phyloP scores from a whole-genome alignment of 1,139 yeast species.

The Meyerozyma sp. region DNA sequence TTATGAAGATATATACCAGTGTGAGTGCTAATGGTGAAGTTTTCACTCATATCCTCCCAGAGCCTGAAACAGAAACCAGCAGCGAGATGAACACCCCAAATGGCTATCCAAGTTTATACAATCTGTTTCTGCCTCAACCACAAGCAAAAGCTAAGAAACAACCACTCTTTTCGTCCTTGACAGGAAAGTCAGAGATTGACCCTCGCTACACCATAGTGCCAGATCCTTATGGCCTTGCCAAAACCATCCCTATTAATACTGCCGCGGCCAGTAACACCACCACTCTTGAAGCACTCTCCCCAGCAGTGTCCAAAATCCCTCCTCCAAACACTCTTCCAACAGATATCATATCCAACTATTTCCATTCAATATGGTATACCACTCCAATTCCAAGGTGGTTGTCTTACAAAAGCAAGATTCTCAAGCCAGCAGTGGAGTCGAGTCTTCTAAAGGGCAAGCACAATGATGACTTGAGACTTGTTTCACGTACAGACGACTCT shows the following conservation, averaged over 20 bases:
- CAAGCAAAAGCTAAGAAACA: conserved; percentile 29
- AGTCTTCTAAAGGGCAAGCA: conserved; percentile 15
- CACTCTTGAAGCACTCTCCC: conserved; percentile 50
- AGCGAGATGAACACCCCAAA: conserved; percentile 3
- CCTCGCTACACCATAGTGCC: conserved; percentile 57
- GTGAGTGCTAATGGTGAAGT: conserved; percentile 62
- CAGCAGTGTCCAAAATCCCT: conserved; percentile 39
- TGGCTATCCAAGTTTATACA: conserved; percentile 15
- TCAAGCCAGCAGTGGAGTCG: conserved; percentile 23
- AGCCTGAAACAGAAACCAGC: conserved; percentile 21
- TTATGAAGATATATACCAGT: conserved; percentile 57
- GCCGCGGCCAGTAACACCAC: conserved; percentile 21
- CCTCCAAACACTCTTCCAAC: conserved; percentile 59
- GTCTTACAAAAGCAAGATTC: conserved; percentile 37
- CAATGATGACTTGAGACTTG: conserved; percentile 15
- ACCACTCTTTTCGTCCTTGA: conserved; percentile 68
- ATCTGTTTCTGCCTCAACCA: conserved; percentile 16
- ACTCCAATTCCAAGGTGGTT: conserved; percentile 83
- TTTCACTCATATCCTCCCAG: conserved; percentile 36
- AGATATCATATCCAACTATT: conserved; percentile 62
- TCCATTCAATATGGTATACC: conserved; percentile 86
- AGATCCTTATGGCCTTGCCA: conserved; percentile 52
- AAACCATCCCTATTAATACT: conserved; percentile 49
- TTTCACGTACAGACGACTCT: conserved; percentile 32
- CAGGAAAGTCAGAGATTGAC: conserved; percentile 62